Evolutionary conservation across 345 rosid species (phyloP), one percentile per base, ranked within the genome.

Genomic region (Citrus sp.): DNA sequence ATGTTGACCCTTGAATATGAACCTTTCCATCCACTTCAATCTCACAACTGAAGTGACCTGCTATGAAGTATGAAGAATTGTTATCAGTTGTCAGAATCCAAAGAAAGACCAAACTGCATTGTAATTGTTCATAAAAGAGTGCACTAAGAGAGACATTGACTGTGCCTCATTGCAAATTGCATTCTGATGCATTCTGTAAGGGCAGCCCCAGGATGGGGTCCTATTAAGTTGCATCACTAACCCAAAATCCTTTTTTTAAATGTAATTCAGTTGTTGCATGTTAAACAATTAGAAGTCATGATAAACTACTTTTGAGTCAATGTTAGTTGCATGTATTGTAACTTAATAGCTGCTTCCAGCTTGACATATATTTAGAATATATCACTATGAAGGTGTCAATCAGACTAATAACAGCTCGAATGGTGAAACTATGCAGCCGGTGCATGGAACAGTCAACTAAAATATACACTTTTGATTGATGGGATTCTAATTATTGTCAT

Each of bases 21-120:
- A 92, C 92, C 70, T 78, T 87, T 21, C 97, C 94, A 72, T 89
- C 83, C 32, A 82, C 74, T 76, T 87, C 84, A 51, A 92, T 83
- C 82, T 87, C 89, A 58, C 97, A 92, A 67, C 87, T 89, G 81
- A 92, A 82, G 9, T 88, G 79, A 79, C 90, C 97, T 90, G 86
- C 71, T 28, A 9, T 8, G 18, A 76, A 79, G 42, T 34, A 19
- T 8, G 18, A 76, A 79, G 42, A 83, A 7, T 62, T 4, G 42
- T 71, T 38, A 63, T 38, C 32, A 40, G 35, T 24, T 16, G 72
- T 21, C 6, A 25, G 38, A 46, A n/a, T 24, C 27, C 10, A 27
- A 51, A 60, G 72, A 38, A 18, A n/a, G 49, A 35, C 28, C 38
- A 28, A 63, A 51, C 10, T 59, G n/a, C 40, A 25, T 38, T 59